Conservation (phyloP, 768 basidiomycete species). For the Mycena floridula region DNA sequence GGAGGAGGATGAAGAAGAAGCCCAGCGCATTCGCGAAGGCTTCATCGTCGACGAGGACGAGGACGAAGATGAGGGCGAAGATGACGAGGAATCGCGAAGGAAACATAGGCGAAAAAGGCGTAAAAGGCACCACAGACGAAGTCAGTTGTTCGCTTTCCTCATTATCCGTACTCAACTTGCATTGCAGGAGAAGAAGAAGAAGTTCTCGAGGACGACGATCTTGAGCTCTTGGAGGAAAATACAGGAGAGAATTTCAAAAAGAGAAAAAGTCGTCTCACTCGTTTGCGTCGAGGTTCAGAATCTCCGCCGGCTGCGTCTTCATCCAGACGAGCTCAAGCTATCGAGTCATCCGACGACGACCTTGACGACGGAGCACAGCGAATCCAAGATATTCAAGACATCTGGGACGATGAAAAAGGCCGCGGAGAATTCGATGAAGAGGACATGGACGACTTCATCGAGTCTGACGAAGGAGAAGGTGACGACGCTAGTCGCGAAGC, state of each 20-base stretch:
- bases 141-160: constrained; percentile 21
- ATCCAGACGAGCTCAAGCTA: constrained; percentile 49
- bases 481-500: constrained; percentile 75
- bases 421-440: constrained; percentile 74
- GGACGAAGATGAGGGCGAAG: constrained; percentile 76
- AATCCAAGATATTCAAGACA: constrained; percentile 59
- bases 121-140: constrained; percentile 57
- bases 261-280: constrained; percentile 52
- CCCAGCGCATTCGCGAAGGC: constrained; percentile 69
- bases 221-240: constrained; percentile 85
- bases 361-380: constrained; percentile 53
- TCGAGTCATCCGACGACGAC: constrained; percentile 78
- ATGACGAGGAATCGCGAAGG: constrained; percentile 49
- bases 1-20: constrained; percentile 90
- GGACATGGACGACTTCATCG: constrained; percentile 71
- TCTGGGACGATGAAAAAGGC: constrained; percentile 79
- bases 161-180: constrained; percentile 6
- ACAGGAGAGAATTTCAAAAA: constrained; percentile 76
- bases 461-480: constrained; percentile 77
- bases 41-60: constrained; percentile 93
- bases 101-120: constrained; percentile 60
- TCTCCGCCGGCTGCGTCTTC: constrained; percentile 62
- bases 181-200: constrained; percentile 40
- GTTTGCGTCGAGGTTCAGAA: constrained; percentile 64
- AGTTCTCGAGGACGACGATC: constrained; percentile 89